A percentile compares a stretch with the other conserved stretches of the same genome.
Evolutionary conservation across 73 alveolate genomes (phyloP).

Genomic region (Tetrahymena elliotti): DNA sequence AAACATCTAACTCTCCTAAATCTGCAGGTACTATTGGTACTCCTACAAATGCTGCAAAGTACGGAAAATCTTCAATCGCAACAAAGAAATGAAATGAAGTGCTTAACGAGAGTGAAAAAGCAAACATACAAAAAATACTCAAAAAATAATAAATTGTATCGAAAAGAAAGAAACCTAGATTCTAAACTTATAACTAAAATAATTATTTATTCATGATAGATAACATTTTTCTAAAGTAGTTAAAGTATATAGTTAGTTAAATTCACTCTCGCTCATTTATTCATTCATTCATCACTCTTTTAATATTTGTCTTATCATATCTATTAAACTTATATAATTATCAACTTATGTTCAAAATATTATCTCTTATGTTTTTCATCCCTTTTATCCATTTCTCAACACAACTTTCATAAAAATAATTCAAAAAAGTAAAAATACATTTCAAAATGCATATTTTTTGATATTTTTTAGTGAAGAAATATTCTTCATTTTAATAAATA

Average conservation of each 20-base stretch:
- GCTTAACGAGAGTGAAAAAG: neutral
- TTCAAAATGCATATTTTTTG: neutral
- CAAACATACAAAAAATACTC: neutral
- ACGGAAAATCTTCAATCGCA: neutral
- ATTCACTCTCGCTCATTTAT: neutral
- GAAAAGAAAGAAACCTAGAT: neutral
- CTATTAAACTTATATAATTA: neutral
- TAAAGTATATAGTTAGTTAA: neutral
- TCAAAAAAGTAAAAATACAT: neutral
- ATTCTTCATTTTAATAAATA: no score
- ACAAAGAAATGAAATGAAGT: neutral
- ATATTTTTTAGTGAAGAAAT: no score
- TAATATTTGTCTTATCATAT: neutral
- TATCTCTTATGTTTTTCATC: neutral
- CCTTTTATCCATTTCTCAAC: neutral
- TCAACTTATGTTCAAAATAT: neutral
- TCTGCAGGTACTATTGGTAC: slow-evolving; percentile 3
- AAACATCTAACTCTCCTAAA: neutral
- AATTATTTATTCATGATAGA: neutral
- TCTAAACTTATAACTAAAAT: neutral
- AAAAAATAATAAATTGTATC: neutral
- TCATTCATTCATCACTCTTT: neutral
- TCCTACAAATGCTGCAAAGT: neutral
- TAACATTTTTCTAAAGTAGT: neutral
- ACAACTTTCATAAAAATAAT: neutral